Base-by-base conservation (phyloP, 176 grass and related monocot genomes). In the Carex kokanica region DNA sequence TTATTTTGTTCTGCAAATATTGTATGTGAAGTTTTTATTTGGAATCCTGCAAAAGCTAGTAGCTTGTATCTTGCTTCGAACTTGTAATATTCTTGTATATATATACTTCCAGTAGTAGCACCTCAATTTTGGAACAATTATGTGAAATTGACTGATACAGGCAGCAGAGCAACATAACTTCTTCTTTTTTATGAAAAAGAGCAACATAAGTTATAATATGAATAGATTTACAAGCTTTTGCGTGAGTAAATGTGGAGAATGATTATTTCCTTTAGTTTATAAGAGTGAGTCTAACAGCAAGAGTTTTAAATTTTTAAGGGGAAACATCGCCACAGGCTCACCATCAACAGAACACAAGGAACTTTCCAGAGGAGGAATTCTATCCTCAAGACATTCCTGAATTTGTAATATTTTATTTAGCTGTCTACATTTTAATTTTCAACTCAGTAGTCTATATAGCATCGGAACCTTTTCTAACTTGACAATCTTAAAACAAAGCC, bases 311-410 rank as follows among this genome's bases (percentile, higher is more conserved):
- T 78, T 63, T 69, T 86, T 81, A 66, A 93, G 91, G 82, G 82
- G 84, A 73, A 36, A 81, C 64, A 29, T 55, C 45, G 34, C 81
- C 85, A 49, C 81, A 79, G 85, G 88, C 77, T 86, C 72, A 90
- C 56, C 82, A 87, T 74, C 84, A 72, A 75, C 47, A 56, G 74
- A 83, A 93, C 36, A 84, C 66, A 11, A 83, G 20, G 52, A 84
- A 75, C 51, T 87, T 82, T 4, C 72, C 86, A 10, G 81, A 91
- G 38, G 71, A 61, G 53, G 83, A 63, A 67, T 82, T 84, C 60
- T 51, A 82, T 81, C 66, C 67, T 78, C 84, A 90, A 86, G 89
- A 91, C 83, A 51, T 85, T 81, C 79, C 77, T 55, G 79, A 91
- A 25, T 78, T 62, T 86, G 60, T 88, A 78, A 84, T 6, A 64